Percentiles rank a stretch among this genome's conserved stretches.
phyloP scores from a whole-genome alignment of 768 basidiomycete species.

The Arthromyces matolae region DNA sequence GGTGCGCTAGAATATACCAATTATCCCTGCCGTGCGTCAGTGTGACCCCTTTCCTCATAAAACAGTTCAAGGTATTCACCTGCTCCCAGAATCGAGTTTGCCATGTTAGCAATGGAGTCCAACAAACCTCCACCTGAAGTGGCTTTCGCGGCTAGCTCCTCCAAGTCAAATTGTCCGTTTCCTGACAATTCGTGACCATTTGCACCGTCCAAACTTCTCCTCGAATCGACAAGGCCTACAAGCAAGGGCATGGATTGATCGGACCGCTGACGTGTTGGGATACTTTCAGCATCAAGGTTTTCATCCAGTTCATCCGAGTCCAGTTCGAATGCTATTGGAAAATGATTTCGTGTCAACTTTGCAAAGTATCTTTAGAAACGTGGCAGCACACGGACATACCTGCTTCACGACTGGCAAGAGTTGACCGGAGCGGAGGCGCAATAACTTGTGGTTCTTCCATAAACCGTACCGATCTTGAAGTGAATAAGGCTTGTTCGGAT shows the following conservation, averaged over 20 bases:
- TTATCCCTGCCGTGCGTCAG: conserved; percentile 20
- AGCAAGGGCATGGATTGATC: conserved; percentile 74
- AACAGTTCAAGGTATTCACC: conserved; percentile 43
- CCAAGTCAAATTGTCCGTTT: conserved; percentile 52
- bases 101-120: conserved; percentile 89
- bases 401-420: conserved; percentile 71
- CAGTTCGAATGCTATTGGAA: conserved; percentile 68
- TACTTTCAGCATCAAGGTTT: conserved; percentile 26
- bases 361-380: not conserved
- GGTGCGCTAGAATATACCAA: conserved; percentile 16
- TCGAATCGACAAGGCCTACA: conserved; percentile 68
- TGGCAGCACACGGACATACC: conserved; percentile 51
- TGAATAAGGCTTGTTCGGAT: conserved; percentile 31
- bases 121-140: conserved; percentile 70
- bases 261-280: conserved; percentile 29
- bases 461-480: conserved; percentile 51
- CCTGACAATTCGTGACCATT: conserved; percentile 30
- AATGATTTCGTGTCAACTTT: conserved; percentile 9
- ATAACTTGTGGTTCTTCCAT: conserved; percentile 68
- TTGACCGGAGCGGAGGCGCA: conserved; percentile 67
- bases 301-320: conserved; percentile 80
- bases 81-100: conserved; percentile 93
- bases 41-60: conserved; percentile 12
- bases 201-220: conserved; percentile 54
- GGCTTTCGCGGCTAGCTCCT: conserved; percentile 66